Conservation (phyloP, 805 yeast species). For the Yarrowia sp. region DNA sequence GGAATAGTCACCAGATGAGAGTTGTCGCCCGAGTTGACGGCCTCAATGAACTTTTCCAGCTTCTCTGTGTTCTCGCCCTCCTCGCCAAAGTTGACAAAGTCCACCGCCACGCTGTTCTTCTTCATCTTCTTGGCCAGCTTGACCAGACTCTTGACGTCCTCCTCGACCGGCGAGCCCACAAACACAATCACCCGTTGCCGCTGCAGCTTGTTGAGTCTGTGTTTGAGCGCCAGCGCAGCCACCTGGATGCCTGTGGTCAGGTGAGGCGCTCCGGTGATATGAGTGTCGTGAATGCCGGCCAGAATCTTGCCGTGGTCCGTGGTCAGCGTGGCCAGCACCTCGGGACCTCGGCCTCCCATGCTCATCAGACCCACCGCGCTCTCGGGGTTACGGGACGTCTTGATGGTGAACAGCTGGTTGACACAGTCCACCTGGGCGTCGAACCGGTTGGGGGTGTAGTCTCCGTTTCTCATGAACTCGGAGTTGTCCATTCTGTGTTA, state of each 20-base stretch:
- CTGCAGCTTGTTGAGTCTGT: constrained; percentile 93
- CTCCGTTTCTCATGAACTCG: constrained; percentile 95
- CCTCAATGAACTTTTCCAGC: constrained; percentile 76
- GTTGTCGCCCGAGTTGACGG: constrained; percentile 69
- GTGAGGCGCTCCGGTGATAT: constrained; percentile 71
- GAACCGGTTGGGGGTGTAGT: constrained; percentile 83
- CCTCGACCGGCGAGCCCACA: constrained; percentile 84
- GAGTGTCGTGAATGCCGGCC: constrained; percentile 79
- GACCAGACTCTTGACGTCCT: constrained; percentile 72
- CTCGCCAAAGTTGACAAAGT: constrained; percentile 91
- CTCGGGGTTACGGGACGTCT: constrained; percentile 89
- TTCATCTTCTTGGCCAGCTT: constrained; percentile 90
- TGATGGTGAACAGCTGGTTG: constrained; percentile 82
- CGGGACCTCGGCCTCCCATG: constrained; percentile 79
- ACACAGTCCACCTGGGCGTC: constrained; percentile 93
- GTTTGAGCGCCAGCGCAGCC: constrained; percentile 91
- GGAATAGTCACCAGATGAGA: constrained; percentile 81
- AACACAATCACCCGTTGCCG: constrained; percentile 88
- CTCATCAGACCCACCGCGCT: constrained; percentile 91
- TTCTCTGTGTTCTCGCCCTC: constrained; percentile 75
- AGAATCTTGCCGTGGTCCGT: constrained; percentile 85
- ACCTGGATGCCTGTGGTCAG: constrained; percentile 88
- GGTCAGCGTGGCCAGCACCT: constrained; percentile 87
- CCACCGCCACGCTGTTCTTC: constrained; percentile 90
- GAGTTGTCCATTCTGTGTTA: constrained; percentile 77